Evolutionary conservation across 192 early-diverging fungal species (phyloP).

Genomic region (Podila verticillata): DNA sequence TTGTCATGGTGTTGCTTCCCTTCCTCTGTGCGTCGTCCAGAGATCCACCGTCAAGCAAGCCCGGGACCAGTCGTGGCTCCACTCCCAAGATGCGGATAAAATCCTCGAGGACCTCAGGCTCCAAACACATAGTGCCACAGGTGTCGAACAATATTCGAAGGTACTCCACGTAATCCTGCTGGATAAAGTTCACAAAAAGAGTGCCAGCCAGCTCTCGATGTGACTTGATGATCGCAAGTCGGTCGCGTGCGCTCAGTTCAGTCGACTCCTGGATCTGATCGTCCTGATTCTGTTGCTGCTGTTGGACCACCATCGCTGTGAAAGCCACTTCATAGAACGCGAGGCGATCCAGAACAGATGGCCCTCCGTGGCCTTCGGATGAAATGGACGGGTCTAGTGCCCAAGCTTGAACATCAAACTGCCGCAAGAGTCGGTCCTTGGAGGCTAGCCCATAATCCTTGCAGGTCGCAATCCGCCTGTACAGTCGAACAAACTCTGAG

Average conservation of each 20-base stretch:
- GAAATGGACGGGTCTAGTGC: conserved; percentile 5
- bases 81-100: conserved; percentile 46
- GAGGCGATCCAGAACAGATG: conserved; percentile 21
- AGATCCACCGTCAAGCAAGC: conserved; percentile 24
- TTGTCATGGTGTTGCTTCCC: conserved; percentile 1
- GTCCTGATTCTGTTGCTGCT: conserved; percentile 43
- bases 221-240: conserved; percentile 45
- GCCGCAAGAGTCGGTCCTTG: conserved; percentile 34
- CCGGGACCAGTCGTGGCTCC: conserved; percentile 34
- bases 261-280: conserved; percentile 40
- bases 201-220: conserved; percentile 46
- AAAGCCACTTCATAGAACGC: conserved; percentile 44
- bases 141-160: conserved; percentile 42
- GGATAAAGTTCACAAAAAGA: conserved; percentile 34
- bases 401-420: conserved; percentile 49
- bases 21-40: too few relatives aligned
- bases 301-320: conserved; percentile 44
- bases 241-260: conserved; percentile 36
- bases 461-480: conserved; percentile 30
- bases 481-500: conserved; percentile 40
- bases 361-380: neutral
- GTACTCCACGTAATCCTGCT: conserved; percentile 43
- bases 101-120: conserved; percentile 44
- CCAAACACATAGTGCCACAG: conserved; percentile 42
- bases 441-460: conserved; percentile 38